Base-by-base conservation (phyloP, 139 green algal species). In the Chlamydomonas schloesseri region DNA sequence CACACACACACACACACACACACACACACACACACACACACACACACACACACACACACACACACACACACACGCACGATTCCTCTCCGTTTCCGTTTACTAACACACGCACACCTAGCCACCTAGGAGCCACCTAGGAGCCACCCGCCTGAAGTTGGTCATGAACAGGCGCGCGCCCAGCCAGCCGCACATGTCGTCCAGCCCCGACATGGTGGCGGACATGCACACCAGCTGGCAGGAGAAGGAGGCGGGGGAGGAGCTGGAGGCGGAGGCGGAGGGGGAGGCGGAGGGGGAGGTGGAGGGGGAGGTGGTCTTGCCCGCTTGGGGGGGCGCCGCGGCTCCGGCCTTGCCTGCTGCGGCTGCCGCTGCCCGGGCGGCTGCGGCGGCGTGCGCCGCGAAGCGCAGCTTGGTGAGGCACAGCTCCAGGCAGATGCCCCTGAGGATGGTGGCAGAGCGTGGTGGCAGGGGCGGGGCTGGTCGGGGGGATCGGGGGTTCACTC, bases 341-440 rank as follows among this genome's bases (percentile, higher is more conserved):
- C n/a, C n/a, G n/a, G n/a, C n/a, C n/a, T n/a, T n/a, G 18, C 18
- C 15, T 67, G 23, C 60, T 17, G 60, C 60, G 21, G 65, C 77
- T 37, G 62, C 34, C 10, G 76, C 42, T 42, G 47, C 20, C 1
- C 50, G 1, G 8, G n/a, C 31, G 46, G 71, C 47, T 20, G 28
- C 29, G 14, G 71, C 33, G 29, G 33, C 68, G 11, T 5, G 67
- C 79, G 81, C 69, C 17, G 55, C 81, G 29, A 80, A 87, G 69
- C 81, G 81, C 73, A 99, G 86, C 90, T 99, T 99, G 55, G 97
- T 97, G 55, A 99, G 91, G 70, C 98, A 88, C 13, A 99, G 93
- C 93, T 99, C 97, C 84, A 99, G 92, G 62, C 93, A 87, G 68
- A 95, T 93, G 53, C 97, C 97, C 29, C 97, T 90, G 80, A 23